Conservation (phyloP, 208 protist genomes). For the Trypanosoma mega region DNA sequence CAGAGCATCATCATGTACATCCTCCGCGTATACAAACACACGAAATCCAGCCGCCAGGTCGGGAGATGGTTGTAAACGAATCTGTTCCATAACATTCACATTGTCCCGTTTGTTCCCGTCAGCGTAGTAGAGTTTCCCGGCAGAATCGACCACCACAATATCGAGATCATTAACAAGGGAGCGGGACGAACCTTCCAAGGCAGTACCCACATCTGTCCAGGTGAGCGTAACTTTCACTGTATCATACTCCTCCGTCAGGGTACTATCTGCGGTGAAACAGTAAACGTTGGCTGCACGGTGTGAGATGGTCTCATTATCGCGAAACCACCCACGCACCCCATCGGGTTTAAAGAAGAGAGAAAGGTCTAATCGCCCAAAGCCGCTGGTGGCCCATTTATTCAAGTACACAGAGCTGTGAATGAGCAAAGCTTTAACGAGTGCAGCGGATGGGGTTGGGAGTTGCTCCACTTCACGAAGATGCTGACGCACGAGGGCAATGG, state of each 20-base stretch:
- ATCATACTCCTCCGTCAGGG: background rate
- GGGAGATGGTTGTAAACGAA: slow-evolving; percentile 32
- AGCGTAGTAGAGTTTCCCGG: slow-evolving; percentile 50
- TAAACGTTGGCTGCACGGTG: slow-evolving; percentile 27
- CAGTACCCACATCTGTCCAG: slow-evolving; percentile 75
- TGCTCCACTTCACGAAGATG: slow-evolving; percentile 59
- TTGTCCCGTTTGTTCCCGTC: slow-evolving; percentile 29
- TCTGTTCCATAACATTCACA: slow-evolving; percentile 59
- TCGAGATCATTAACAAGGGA: slow-evolving; percentile 85
- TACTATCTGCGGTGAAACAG: slow-evolving; percentile 24
- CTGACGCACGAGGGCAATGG: slow-evolving; percentile 83
- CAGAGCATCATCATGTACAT: slow-evolving; percentile 14
- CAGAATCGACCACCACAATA: slow-evolving; percentile 57
- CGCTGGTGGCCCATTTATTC: slow-evolving; percentile 12
- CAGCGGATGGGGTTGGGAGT: slow-evolving; percentile 39
- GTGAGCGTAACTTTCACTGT: slow-evolving; percentile 64
- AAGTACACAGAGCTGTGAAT: slow-evolving; percentile 50
- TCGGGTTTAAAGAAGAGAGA: slow-evolving; percentile 48
- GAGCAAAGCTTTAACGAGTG: slow-evolving; percentile 55
- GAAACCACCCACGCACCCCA: slow-evolving; percentile 35
- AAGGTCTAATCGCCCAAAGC: slow-evolving; percentile 68
- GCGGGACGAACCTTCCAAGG: slow-evolving; percentile 47
- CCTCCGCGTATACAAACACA: slow-evolving; percentile 52
- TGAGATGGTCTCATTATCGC: slow-evolving; percentile 33
- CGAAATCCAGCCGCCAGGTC: slow-evolving; percentile 34